Conservation (phyloP, 2,329 filamentous ascomycete genomes). For the Pestalotiopsis sp. region DNA sequence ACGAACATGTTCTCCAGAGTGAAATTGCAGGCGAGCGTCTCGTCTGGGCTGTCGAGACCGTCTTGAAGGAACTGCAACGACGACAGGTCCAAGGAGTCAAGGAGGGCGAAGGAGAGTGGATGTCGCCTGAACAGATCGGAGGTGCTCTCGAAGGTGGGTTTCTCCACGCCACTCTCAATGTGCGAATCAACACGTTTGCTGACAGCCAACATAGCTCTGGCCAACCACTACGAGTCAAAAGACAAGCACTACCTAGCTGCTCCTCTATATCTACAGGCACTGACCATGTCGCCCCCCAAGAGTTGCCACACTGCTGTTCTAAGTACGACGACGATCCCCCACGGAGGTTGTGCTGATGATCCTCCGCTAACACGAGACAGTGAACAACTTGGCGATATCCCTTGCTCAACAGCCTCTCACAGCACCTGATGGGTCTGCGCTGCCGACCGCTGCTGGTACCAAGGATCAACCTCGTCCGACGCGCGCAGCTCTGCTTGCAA, state of each 20-base stretch:
- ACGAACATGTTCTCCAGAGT: conserved; percentile 72
- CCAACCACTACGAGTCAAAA: conserved; percentile 72
- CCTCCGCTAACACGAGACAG: conserved; percentile 35
- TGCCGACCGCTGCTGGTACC: background rate
- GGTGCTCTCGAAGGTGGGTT: conserved; percentile 66
- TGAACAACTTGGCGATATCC: conserved; percentile 80
- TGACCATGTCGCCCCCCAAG: conserved; percentile 63
- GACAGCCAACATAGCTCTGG: conserved; percentile 57
- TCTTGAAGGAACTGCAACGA: conserved; percentile 72
- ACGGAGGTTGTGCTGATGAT: background rate
- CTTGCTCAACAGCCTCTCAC: conserved; percentile 67
- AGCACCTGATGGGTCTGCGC: background rate
- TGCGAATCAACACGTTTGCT: background rate
- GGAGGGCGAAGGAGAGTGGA: conserved; percentile 70
- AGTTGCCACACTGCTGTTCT: conserved; percentile 80
- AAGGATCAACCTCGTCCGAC: conserved; percentile 39
- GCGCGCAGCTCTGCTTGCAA: conserved; percentile 63
- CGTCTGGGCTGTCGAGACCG: conserved; percentile 79
- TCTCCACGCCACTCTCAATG: background rate
- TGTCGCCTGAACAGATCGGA: conserved; percentile 72
- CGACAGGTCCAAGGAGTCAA: conserved; percentile 69
- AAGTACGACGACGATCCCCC: conserved; percentile 50
- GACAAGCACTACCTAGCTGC: conserved; percentile 80
- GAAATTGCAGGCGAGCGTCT: conserved; percentile 76
- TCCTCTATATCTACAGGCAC: conserved; percentile 83